These are phyloP conservation scores for Wickerhamiella parazyma DNA, from an alignment of 805 yeast genomes.

Conservation along the genomic window DNA sequence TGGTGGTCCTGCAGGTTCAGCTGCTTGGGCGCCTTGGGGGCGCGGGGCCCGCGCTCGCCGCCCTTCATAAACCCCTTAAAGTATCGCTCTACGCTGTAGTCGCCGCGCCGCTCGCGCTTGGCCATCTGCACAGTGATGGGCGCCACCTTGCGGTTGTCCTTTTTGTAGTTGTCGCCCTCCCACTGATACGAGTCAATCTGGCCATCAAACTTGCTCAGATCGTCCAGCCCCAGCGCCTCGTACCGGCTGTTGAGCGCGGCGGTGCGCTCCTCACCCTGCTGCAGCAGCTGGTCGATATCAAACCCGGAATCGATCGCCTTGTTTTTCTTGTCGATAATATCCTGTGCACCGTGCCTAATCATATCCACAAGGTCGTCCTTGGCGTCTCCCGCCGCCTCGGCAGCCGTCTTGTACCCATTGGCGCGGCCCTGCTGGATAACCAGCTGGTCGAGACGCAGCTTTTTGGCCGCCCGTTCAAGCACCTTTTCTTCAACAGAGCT, in stretches of 20 bases:
- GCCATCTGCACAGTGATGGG: conserved; percentile 66
- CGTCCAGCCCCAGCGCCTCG: conserved; percentile 80
- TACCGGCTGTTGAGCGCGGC: conserved; percentile 66
- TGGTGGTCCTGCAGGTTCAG: conserved; percentile 79
- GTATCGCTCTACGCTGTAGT: conserved; percentile 78
- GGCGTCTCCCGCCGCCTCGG: conserved; percentile 26
- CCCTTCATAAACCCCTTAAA: conserved; percentile 59
- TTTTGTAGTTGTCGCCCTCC: conserved; percentile 83
- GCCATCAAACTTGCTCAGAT: conserved; percentile 78
- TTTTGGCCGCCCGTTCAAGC: conserved; percentile 89
- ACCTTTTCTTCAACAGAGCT: conserved; percentile 95
- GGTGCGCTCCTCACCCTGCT: conserved; percentile 72
- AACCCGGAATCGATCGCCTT: conserved; percentile 17
- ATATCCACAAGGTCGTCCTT: conserved; percentile 81
- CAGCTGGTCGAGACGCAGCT: conserved; percentile 78
- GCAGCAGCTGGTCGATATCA: conserved; percentile 74
- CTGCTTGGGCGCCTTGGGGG: conserved; percentile 77
- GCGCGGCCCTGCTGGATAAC: conserved; percentile 89
- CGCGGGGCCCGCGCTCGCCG: conserved; percentile 39
- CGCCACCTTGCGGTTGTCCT: conserved; percentile 24
- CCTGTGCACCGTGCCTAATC: conserved; percentile 95
- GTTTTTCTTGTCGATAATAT: conserved; percentile 49
- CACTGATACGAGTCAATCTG: conserved; percentile 69
- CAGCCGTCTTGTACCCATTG: conserved; percentile 29
- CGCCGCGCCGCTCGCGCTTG: conserved; percentile 39